Conservation (phyloP, 1,284 basidiomycete genomes). For the Ustilago xerochloae region DNA sequence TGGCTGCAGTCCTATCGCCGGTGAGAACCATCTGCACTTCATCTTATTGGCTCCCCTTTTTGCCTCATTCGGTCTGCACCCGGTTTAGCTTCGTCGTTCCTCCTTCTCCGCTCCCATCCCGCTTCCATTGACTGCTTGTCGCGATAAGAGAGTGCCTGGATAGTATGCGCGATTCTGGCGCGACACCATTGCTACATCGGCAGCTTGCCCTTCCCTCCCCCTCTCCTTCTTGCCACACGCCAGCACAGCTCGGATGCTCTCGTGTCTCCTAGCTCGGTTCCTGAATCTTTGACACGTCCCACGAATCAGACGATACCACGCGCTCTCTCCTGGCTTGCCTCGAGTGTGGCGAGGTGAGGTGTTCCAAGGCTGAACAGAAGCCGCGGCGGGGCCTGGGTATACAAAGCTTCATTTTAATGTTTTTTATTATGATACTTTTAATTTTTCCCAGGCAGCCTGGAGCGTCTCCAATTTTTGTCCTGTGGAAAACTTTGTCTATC, state of each 20-base stretch:
- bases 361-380: no score
- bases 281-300: constrained; percentile 7
- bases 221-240: constrained; percentile 21
- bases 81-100: constrained; percentile 6
- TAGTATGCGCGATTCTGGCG: not conserved
- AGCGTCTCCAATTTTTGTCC: not conserved
- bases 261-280: not conserved
- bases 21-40: not conserved
- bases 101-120: not conserved
- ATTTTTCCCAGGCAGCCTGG: not conserved
- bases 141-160: constrained; percentile 1
- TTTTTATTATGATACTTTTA: not conserved
- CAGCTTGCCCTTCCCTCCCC: no score
- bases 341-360: not conserved
- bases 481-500: constrained; percentile 6
- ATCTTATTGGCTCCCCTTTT: constrained; percentile 13
- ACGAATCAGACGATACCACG: constrained; percentile 7
- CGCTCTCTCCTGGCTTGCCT: not conserved
- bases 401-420: not conserved
- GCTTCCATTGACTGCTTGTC: no score
- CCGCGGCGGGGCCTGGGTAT: not conserved
- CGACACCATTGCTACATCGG: not conserved
- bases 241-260: not conserved
- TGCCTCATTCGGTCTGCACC: not conserved
- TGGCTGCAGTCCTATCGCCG: constrained; percentile 4